Percentiles rank a stretch among this genome's conserved stretches.
Conservation (phyloP, 1,139 yeast genomes). For the Magnusiomyces fungicola region DNA sequence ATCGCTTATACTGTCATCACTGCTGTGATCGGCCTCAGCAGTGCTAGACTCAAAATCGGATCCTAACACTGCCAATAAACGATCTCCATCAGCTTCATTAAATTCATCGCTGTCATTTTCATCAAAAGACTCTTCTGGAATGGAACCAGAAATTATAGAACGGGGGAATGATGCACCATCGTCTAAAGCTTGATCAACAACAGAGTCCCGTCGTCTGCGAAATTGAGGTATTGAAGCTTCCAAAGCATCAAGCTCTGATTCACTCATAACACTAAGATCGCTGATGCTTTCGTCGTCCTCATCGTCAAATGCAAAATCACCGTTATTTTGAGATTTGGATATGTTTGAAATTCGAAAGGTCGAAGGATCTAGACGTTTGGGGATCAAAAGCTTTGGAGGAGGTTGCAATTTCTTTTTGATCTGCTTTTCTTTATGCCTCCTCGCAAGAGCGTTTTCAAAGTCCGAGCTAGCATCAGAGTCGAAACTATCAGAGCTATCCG, state of each 20-base stretch:
- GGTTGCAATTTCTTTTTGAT: constrained; percentile 18
- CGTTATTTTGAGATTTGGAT: not conserved
- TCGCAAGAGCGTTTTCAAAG: not conserved
- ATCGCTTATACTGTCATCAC: constrained; percentile 21
- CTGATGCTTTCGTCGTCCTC: constrained; percentile 13
- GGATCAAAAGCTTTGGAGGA: constrained; percentile 18
- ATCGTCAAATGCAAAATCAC: constrained; percentile 1
- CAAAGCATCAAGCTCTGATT: constrained; percentile 10
- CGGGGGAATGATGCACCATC: constrained; percentile 19
- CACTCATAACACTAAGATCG: constrained; percentile 14
- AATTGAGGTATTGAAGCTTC: constrained; percentile 9
- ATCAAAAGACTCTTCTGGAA: constrained; percentile 8
- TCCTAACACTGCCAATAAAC: constrained; percentile 21
- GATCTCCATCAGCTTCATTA: constrained; percentile 25
- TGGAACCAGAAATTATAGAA: constrained; percentile 5
- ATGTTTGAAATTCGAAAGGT: constrained; percentile 14
- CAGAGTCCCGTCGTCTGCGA: constrained; percentile 17
- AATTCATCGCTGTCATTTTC: constrained; percentile 20
- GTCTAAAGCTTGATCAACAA: constrained; percentile 20
- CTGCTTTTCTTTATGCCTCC: constrained; percentile 14
- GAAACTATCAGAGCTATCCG: constrained; percentile 4
- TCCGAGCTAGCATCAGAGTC: constrained; percentile 1
- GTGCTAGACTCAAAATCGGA: constrained; percentile 18
- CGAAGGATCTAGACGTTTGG: constrained; percentile 23
- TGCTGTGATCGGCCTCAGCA: constrained; percentile 25